Evolutionary conservation across 495 filamentous ascomycete species (phyloP).

Genomic region (Annulohypoxylon nitens): DNA sequence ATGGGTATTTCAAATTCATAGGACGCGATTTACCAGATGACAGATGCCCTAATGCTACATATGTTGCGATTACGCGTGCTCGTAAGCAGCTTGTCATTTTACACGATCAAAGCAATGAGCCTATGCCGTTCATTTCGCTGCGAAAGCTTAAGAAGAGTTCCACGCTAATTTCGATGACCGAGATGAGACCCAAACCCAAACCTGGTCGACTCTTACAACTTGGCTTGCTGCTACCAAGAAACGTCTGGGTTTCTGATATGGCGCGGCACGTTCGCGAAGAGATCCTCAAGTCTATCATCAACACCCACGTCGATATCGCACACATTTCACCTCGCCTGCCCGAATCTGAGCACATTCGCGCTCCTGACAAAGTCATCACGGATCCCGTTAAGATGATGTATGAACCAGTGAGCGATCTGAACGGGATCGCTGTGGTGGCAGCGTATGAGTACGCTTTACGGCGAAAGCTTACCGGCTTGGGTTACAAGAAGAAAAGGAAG

Average conservation of each 20-base stretch:
- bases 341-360: not conserved
- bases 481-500: not conserved
- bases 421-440: constrained; percentile 8
- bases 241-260: constrained; percentile 8
- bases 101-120: not conserved
- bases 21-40: constrained; percentile 6
- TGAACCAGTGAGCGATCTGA: constrained; percentile 7
- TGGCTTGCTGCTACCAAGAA: not conserved
- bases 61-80: constrained; percentile 12
- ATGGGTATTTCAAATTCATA: constrained; percentile 10
- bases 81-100: constrained; percentile 12
- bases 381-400: constrained; percentile 10
- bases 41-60: constrained; percentile 13
- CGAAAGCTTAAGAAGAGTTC: not conserved
- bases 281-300: not conserved
- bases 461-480: not conserved
- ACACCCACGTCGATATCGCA: not conserved
- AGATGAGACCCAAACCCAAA: not conserved
- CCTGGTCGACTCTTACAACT: not conserved
- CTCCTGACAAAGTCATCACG: constrained; percentile 11
- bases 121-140: not conserved
- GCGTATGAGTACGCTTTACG: constrained; percentile 9
- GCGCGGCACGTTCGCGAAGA: constrained; percentile 12
- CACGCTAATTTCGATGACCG: not conserved
- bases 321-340: not conserved